These are phyloP conservation scores for Cryphonectria japonica DNA, from an alignment of 2,329 filamentous ascomycete species.

Conservation along the genomic window DNA sequence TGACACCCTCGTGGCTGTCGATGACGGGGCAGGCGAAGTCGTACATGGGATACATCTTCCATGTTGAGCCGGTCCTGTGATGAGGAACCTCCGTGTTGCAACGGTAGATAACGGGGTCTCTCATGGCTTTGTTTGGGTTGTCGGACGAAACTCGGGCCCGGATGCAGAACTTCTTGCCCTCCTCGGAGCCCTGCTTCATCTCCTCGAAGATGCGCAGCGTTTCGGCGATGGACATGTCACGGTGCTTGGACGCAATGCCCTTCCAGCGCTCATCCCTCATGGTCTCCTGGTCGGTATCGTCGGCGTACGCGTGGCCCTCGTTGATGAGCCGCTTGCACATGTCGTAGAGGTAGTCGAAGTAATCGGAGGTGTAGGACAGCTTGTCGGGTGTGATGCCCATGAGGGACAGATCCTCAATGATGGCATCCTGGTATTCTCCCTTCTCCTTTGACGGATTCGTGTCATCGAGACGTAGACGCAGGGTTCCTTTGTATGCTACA, in stretches of 20 bases:
- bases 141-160: conserved; percentile 92
- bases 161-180: conserved; percentile 86
- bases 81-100: conserved; percentile 74
- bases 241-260: conserved; percentile 78
- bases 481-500: conserved; percentile 86
- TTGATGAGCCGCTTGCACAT: conserved; percentile 83
- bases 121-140: conserved; percentile 92
- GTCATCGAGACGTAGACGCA: conserved; percentile 93
- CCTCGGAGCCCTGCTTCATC: conserved; percentile 85
- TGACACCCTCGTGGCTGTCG: conserved; percentile 80
- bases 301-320: conserved; percentile 87
- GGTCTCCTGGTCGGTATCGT: conserved; percentile 88
- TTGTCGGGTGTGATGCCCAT: conserved; percentile 91
- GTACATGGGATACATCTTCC: conserved; percentile 89
- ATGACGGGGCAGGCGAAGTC: conserved; percentile 85
- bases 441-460: conserved; percentile 98
- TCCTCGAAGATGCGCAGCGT: conserved; percentile 85
- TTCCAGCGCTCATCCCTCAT: conserved; percentile 87
- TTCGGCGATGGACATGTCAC: conserved; percentile 79
- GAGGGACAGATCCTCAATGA: conserved; percentile 85
- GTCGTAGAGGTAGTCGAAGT: conserved; percentile 91
- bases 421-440: conserved; percentile 92
- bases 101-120: conserved; percentile 96
- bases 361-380: conserved; percentile 90
- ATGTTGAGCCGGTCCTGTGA: conserved; percentile 77